phyloP scores from a whole-genome alignment of 148 eudicot species.

The Diospyros kaki region DNA sequence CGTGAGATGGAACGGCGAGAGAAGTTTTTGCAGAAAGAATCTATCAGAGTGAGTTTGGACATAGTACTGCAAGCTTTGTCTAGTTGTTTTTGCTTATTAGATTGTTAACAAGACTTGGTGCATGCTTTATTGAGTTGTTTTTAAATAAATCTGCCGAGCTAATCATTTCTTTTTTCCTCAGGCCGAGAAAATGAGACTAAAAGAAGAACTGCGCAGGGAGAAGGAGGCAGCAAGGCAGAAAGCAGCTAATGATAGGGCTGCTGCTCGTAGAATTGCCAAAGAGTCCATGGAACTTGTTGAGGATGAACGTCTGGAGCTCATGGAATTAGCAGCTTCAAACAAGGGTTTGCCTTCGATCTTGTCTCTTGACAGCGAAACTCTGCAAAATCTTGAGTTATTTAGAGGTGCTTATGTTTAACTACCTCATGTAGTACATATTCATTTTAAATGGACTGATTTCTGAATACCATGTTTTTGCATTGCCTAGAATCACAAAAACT shows the following conservation, averaged over 20 bases:
- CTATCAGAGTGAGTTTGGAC: conserved; percentile 55
- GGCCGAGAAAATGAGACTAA: conserved; percentile 85
- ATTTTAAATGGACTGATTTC: not conserved
- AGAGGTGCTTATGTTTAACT: conserved; percentile 44
- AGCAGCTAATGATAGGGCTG: conserved; percentile 90
- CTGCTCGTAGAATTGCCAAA: conserved; percentile 88
- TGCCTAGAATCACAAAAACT: not conserved
- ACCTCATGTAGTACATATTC: not conserved
- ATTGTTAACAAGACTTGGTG: not conserved
- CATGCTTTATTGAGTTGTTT: no score
- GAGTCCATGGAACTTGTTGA: conserved; percentile 87
- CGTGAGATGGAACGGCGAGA: conserved; percentile 94
- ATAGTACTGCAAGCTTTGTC: not conserved
- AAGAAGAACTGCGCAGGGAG: conserved; percentile 79
- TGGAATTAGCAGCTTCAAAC: conserved; percentile 83
- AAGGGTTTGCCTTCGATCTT: conserved; percentile 71
- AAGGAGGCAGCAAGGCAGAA: conserved; percentile 88
- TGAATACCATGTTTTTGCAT: not conserved
- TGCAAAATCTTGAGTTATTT: conserved; percentile 63
- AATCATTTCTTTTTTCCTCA: conserved; percentile 17
- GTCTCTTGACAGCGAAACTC: conserved; percentile 68
- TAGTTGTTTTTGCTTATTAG: conserved; percentile 1
- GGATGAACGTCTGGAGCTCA: conserved; percentile 86
- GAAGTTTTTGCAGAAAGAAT: conserved; percentile 71
- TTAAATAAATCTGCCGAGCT: not conserved